These are phyloP conservation scores for Dendrocalamus sinicus DNA, from an alignment of 176 grass and related monocot species.

Conservation along the genomic window DNA sequence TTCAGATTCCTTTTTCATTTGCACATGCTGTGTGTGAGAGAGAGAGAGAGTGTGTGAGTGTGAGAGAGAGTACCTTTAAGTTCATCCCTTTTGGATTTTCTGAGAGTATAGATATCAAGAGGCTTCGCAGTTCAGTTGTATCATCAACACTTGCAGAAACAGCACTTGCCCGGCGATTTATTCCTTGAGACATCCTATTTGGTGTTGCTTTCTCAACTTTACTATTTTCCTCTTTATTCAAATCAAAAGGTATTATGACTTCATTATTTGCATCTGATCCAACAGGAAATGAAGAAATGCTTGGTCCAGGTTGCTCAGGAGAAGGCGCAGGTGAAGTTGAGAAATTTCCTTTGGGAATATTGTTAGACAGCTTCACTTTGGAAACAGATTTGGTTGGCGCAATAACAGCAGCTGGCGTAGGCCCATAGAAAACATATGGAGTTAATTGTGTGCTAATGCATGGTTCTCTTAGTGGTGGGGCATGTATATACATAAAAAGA, in stretches of 20 bases:
- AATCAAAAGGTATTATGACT: conserved; percentile 60
- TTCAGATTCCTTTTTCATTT: conserved; percentile 9
- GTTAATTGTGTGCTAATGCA: conserved; percentile 30
- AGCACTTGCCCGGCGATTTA: conserved; percentile 44
- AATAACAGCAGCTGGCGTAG: conserved; percentile 71
- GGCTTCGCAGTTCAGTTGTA: conserved; percentile 53
- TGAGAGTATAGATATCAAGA: conserved; percentile 75
- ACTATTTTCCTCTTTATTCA: conserved; percentile 66
- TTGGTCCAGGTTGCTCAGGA: conserved; percentile 71
- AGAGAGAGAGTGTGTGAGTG: too few species aligned
- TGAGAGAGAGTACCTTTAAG: conserved; percentile 70
- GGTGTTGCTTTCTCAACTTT: conserved; percentile 66
- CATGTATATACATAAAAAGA: conserved; percentile 27
- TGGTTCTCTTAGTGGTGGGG: not conserved
- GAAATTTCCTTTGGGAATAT: conserved; percentile 52
- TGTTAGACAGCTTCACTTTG: conserved; percentile 67
- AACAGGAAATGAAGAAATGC: conserved; percentile 50
- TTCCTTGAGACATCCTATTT: conserved; percentile 51
- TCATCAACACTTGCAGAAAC: conserved; percentile 58
- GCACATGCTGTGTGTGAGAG: not conserved
- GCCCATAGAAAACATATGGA: conserved; percentile 35
- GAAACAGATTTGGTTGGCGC: conserved; percentile 79
- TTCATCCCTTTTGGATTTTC: conserved; percentile 83
- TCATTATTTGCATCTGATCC: conserved; percentile 74
- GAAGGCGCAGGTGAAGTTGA: conserved; percentile 68